Percentiles rank a stretch among this genome's conserved stretches.
These are phyloP conservation scores for Allantophomopsis cytisporea DNA, from an alignment of 2,329 filamentous ascomycete species.

Conservation along the genomic window DNA sequence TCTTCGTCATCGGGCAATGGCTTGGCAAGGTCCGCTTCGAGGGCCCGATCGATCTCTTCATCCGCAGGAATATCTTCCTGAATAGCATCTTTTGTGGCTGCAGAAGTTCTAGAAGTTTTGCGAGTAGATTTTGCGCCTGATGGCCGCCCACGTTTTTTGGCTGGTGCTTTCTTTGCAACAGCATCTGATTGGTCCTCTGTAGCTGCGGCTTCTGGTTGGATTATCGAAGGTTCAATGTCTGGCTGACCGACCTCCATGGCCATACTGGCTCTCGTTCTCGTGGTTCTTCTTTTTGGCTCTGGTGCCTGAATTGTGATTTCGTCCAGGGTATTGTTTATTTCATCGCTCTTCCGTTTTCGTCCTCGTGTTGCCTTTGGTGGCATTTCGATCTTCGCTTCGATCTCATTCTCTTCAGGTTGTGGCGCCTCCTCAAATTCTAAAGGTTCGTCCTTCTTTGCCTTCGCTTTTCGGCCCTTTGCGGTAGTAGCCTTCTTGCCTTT, in stretches of 20 bases:
- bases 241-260: slow-evolving; percentile 18
- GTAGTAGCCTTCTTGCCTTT: slow-evolving; percentile 42
- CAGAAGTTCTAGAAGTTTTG: slow-evolving; percentile 32
- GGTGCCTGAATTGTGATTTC: slow-evolving; percentile 16
- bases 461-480: slow-evolving; percentile 30
- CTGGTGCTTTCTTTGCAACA: slow-evolving; percentile 25
- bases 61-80: slow-evolving; percentile 38
- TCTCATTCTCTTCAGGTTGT: slow-evolving; percentile 16
- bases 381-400: slow-evolving; percentile 14
- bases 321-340: slow-evolving; percentile 21
- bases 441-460: slow-evolving; percentile 38
- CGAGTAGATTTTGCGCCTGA: slow-evolving; percentile 26
- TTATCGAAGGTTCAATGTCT: slow-evolving; percentile 7
- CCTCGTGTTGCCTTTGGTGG: slow-evolving; percentile 21
- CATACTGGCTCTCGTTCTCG: slow-evolving; percentile 27
- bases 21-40: slow-evolving; percentile 50
- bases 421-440: slow-evolving; percentile 27
- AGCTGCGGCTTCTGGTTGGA: slow-evolving; percentile 31
- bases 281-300: slow-evolving; percentile 18
- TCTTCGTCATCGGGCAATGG: slow-evolving; percentile 40
- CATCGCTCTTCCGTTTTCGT: slow-evolving; percentile 50
- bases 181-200: slow-evolving; percentile 40
- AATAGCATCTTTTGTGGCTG: slow-evolving; percentile 29
- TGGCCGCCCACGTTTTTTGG: slow-evolving; percentile 29
- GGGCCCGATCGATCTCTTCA: slow-evolving; percentile 50